Evolutionary conservation across 75 land plant species (phyloP).

Genomic region (Azolla pinnata): DNA sequence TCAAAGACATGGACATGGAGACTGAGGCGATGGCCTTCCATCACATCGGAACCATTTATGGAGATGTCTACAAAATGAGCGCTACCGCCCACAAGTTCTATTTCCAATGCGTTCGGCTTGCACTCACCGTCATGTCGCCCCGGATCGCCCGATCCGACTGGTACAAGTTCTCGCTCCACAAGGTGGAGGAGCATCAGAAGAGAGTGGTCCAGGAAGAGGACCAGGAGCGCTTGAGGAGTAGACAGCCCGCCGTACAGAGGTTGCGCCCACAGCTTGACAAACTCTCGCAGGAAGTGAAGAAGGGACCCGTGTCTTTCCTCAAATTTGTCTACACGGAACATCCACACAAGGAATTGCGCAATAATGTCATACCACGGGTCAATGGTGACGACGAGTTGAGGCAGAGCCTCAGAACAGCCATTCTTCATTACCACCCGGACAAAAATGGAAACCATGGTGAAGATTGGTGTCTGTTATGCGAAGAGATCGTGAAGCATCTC

Average conservation of each 20-base stretch:
- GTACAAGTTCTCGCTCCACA: conserved; percentile 8
- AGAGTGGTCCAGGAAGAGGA: neutral
- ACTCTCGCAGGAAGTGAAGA: neutral
- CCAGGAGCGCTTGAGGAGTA: neutral
- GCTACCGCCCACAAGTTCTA: conserved; percentile 4
- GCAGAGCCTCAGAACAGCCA: conserved; percentile 8
- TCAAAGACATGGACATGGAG: conserved; percentile 8
- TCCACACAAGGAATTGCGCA: conserved; percentile 5
- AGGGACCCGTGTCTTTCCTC: conserved; percentile 9
- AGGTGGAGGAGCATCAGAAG: conserved; percentile 8
- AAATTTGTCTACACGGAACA: conserved; percentile 1
- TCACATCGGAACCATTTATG: conserved; percentile 11
- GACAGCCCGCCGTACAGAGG: neutral
- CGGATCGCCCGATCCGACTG: conserved; percentile 4
- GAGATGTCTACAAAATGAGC: neutral
- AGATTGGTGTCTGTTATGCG: conserved; percentile 10
- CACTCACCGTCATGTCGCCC: conserved; percentile 8
- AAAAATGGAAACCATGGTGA: conserved; percentile 5
- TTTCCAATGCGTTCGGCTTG: conserved; percentile 2
- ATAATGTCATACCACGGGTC: neutral
- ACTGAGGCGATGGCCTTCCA: conserved; percentile 4
- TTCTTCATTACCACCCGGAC: conserved; percentile 16
- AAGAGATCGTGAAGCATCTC: conserved; percentile 10
- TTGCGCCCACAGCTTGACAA: neutral
- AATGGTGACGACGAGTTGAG: neutral